Evolutionary conservation across 208 protist genomes (phyloP).

Genomic region (Trypanosoma avium): DNA sequence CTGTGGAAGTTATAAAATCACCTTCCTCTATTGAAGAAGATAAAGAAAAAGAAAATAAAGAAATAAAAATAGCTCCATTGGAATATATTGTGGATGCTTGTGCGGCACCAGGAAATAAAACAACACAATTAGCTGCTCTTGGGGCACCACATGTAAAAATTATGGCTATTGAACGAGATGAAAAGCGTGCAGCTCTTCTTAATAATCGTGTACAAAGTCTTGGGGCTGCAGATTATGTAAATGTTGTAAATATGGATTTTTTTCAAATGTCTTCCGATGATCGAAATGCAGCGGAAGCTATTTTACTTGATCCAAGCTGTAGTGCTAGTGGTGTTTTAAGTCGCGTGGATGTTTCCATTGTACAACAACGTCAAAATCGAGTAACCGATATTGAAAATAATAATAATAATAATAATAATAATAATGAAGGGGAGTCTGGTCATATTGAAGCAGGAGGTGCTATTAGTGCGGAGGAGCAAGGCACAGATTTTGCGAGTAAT

Average conservation of each 20-base stretch:
- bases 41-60: no score
- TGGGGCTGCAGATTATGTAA: conserved; percentile 70
- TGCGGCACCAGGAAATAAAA: conserved; percentile 93
- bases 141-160: conserved; percentile 67
- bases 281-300: conserved; percentile 70
- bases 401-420: conserved; percentile 16
- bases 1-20: conserved; percentile 36
- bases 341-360: conserved; percentile 77
- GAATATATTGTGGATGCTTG: conserved; percentile 91
- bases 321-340: conserved; percentile 87
- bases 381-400: conserved; percentile 7
- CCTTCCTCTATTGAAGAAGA: conserved; percentile 1
- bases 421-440: background rate
- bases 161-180: conserved; percentile 86
- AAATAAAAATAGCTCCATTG: no score
- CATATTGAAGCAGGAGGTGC: conserved; percentile 6
- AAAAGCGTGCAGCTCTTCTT: conserved; percentile 66
- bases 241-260: conserved; percentile 87
- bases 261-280: conserved; percentile 77
- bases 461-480: conserved; percentile 43
- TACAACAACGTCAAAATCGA: conserved; percentile 34
- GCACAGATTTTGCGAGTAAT: conserved; percentile 52
- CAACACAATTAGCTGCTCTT: conserved; percentile 82
- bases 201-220: conserved; percentile 60
- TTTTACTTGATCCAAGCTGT: conserved; percentile 92